Evolutionary conservation across 768 basidiomycete species (phyloP).

Genomic region (Erythrobasidium yunnanense): DNA sequence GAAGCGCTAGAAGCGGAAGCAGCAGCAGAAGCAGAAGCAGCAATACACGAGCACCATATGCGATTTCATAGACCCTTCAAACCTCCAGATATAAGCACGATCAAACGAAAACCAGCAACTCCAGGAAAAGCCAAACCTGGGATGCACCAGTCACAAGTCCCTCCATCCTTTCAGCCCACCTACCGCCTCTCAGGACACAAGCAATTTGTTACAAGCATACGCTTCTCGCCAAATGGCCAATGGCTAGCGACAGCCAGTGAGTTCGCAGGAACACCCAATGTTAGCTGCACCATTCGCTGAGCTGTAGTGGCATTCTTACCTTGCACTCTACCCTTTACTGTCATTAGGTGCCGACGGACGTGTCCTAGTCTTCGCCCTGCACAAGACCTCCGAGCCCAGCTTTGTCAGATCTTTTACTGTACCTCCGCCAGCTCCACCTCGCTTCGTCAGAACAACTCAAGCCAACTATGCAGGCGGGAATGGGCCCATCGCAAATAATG

Average conservation of each 20-base stretch:
- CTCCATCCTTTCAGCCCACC: too few species aligned
- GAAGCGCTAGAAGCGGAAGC: too few species aligned
- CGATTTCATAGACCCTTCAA: too few species aligned
- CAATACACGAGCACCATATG: too few species aligned
- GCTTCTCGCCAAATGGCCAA: slow-evolving; percentile 16
- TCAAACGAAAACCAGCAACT: too few species aligned
- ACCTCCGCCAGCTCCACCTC: neutral
- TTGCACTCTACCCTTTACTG: neutral
- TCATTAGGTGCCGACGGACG: slow-evolving; percentile 15
- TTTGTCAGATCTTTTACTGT: slow-evolving; percentile 3
- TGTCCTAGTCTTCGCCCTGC: slow-evolving; percentile 1
- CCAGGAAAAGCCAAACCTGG: too few species aligned
- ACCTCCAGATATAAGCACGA: too few species aligned
- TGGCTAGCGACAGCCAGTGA: slow-evolving; percentile 9
- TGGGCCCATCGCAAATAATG: neutral
- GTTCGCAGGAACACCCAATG: neutral
- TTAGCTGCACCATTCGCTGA: neutral
- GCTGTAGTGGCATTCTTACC: neutral
- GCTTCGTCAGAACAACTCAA: neutral
- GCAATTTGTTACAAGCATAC: slow-evolving; percentile 1
- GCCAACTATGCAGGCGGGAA: neutral
- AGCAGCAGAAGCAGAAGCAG: too few species aligned
- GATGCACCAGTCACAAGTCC: too few species aligned
- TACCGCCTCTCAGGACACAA: too few species aligned
- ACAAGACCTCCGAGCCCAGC: neutral